Conservation (phyloP, 306 rosid species). For the Casuarina glauca region DNA sequence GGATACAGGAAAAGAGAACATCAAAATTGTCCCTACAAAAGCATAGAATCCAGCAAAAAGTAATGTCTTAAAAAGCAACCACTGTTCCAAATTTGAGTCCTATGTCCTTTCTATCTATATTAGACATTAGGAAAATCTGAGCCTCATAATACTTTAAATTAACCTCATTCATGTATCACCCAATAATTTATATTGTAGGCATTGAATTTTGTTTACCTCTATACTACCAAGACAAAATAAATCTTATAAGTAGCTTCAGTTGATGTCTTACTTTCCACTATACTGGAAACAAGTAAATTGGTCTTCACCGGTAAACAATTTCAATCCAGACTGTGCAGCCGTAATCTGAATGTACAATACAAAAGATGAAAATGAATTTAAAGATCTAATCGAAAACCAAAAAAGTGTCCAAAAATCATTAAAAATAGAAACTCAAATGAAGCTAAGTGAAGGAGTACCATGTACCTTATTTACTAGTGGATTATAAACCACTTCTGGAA, state of each 20-base stretch:
- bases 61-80: not conserved
- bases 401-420: constrained; percentile 21
- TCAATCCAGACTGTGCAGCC: constrained; percentile 45
- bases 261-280: constrained; percentile 44
- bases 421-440: constrained; percentile 18
- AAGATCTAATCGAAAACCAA: not conserved
- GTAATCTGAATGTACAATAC: constrained; percentile 46
- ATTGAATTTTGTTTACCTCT: not conserved
- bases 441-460: constrained; percentile 7
- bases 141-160: not conserved
- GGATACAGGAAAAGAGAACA: constrained; percentile 1
- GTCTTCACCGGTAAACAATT: constrained; percentile 41
- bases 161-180: not conserved
- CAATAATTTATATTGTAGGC: not conserved
- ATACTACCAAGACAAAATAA: not conserved
- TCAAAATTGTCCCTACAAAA: constrained; percentile 24
- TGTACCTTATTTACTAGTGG: constrained; percentile 53
- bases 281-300: constrained; percentile 65
- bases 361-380: not conserved
- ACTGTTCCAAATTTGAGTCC: not conserved
- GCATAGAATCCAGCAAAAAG: not conserved
- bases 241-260: constrained; percentile 22
- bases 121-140: not conserved
- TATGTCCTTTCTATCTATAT: not conserved
- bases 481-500: constrained; percentile 50